Base-by-base conservation (phyloP, 495 filamentous ascomycete genomes). In the Talaromyces nanjingensis region DNA sequence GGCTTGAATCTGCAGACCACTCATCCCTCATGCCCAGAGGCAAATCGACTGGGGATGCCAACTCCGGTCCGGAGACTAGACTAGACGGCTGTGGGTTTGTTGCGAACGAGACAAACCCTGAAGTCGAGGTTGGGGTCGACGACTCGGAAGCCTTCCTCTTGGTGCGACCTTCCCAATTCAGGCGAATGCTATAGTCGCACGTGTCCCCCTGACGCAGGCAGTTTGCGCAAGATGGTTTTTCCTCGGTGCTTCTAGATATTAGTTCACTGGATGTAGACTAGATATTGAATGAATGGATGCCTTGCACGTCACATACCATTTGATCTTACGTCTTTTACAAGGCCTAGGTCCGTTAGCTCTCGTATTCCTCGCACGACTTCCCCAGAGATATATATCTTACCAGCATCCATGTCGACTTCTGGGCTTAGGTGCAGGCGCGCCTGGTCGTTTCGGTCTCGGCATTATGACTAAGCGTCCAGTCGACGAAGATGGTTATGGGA, bases 391-490 rank as follows among this genome's bases (percentile, higher is more conserved):
- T 80, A 49, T 18, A 42, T 80, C 86, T 79, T 75, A 92, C 91
- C 91, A 93, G 76, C 91, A 96, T 66, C 91, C 91, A 76, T 89
- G 92, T 53, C 91, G 84, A 70, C 89, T 92, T 71, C 91, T 80
- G 69, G 83, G 79, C 74, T 88, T 90, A 11, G 86, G 86, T 75
- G 87, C 84, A 56, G 85, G 84, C 62, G 83, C 85, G 69, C 85
- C 86, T 70, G 84, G 79, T 70, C 83, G 82, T 77, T 85, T 84
- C 54, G 86, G 85, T 67, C 87, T 84, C 74, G 87, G 87, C 87
- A 90, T 89, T 57, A 52, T 63, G 47, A 33, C 61, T 53, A 59
- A 53, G 29, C 29, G 52, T 47, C 53, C 31, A 52, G 60, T 52
- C 22, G 25, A 42, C n/a, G 33, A 7, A 58, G 27, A 18, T 34